phyloP scores from a whole-genome alignment of 2,329 filamentous ascomycete species.

The Botryosphaeria dothidea region DNA sequence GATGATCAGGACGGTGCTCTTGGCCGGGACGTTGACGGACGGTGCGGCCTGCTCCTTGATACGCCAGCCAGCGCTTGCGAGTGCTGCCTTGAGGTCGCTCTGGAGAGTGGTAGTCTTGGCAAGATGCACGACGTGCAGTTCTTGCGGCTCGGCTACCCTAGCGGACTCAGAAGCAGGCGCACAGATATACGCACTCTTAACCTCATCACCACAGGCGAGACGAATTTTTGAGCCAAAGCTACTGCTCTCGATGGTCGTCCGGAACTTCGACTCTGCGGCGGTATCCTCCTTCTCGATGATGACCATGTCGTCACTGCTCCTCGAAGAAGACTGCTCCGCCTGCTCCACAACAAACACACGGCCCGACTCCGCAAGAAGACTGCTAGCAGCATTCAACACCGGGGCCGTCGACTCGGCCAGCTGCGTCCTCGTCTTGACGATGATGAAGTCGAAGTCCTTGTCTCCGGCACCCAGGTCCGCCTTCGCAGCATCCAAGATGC shows the following conservation, averaged over 20 bases:
- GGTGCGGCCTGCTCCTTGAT: not conserved
- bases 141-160: not conserved
- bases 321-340: not conserved
- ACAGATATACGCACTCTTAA: not conserved
- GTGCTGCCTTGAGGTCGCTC: not conserved
- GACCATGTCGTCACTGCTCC: not conserved
- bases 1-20: constrained; percentile 6
- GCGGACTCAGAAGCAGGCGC: not conserved
- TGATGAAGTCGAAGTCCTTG: not conserved
- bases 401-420: not conserved
- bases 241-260: not conserved
- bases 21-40: not conserved
- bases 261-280: not conserved
- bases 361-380: not conserved
- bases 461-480: constrained; percentile 20
- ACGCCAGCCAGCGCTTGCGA: not conserved
- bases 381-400: not conserved
- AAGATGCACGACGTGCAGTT: not conserved
- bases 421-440: not conserved
- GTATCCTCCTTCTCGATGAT: not conserved
- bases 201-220: not conserved
- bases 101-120: not conserved
- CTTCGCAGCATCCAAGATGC: constrained; percentile 30
- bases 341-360: not conserved
- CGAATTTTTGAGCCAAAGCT: not conserved